A percentile compares a stretch with the other conserved stretches of the same genome.
Evolutionary conservation across 1,284 basidiomycete species (phyloP).

Genomic region (Boletus mariae): DNA sequence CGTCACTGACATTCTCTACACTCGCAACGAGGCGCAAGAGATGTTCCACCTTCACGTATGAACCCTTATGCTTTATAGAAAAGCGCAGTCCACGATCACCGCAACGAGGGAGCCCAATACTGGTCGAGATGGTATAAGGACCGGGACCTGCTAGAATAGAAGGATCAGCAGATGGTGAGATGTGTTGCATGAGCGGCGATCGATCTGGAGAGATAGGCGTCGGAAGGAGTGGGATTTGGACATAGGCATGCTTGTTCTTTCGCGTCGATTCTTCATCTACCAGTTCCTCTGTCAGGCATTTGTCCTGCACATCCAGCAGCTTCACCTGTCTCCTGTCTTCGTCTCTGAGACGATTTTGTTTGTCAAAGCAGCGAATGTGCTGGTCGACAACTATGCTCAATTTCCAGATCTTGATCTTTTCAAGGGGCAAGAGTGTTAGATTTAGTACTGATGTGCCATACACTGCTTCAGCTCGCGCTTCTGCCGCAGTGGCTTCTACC

Average conservation of each 20-base stretch:
- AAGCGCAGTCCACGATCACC: constrained; percentile 51
- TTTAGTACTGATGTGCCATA: constrained; percentile 73
- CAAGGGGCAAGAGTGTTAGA: constrained; percentile 81
- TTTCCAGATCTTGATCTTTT: constrained; percentile 83
- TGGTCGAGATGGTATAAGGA: constrained; percentile 61
- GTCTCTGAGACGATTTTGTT: neutral
- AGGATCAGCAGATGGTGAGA: constrained; percentile 33
- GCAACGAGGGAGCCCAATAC: constrained; percentile 54
- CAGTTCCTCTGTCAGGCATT: constrained; percentile 31
- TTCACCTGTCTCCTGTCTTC: constrained; percentile 11
- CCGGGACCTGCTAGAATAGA: constrained; percentile 64
- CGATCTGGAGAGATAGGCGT: constrained; percentile 30
- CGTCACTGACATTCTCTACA: constrained; percentile 54
- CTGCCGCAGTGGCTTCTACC: neutral
- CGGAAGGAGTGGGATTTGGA: constrained; percentile 62
- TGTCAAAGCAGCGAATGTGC: constrained; percentile 12
- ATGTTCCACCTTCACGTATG: constrained; percentile 79
- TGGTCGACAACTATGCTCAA: constrained; percentile 78
- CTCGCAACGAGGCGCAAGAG: constrained; percentile 80
- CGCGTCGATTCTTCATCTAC: constrained; percentile 58
- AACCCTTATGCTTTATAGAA: constrained; percentile 78
- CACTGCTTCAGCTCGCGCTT: constrained; percentile 8
- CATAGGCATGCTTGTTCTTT: constrained; percentile 29
- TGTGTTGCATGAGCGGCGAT: constrained; percentile 22
- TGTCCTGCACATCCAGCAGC: constrained; percentile 22